These are phyloP conservation scores for Bipolaris oryzae DNA, from an alignment of 2,329 filamentous ascomycete species.

Conservation along the genomic window DNA sequence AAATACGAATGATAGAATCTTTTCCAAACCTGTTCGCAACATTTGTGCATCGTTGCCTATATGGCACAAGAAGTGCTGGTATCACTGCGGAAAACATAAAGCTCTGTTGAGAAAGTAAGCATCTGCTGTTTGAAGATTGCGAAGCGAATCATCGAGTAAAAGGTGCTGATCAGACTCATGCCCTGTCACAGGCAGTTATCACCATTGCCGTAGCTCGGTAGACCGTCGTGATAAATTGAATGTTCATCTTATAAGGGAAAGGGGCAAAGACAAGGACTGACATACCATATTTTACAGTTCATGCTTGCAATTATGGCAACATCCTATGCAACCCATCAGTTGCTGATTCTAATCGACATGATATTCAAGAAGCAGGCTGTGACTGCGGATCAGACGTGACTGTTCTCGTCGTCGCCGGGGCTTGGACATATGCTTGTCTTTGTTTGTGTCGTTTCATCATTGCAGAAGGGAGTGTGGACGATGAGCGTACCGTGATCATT, in stretches of 20 bases:
- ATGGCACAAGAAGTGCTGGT: not conserved
- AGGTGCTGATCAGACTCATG: conserved; percentile 49
- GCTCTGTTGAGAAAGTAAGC: conserved; percentile 14
- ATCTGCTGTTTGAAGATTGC: not conserved
- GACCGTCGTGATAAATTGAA: conserved; percentile 76
- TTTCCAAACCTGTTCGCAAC: not conserved
- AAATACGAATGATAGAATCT: not conserved
- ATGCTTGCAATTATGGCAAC: not conserved
- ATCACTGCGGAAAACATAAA: not conserved
- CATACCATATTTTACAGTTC: conserved; percentile 1
- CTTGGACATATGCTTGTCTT: conserved; percentile 99
- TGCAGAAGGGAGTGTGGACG: conserved; percentile 9
- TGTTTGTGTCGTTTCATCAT: conserved; percentile 83
- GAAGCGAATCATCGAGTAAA: not conserved
- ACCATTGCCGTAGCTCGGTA: conserved; percentile 83
- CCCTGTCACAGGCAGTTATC: conserved; percentile 79
- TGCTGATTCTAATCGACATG: conserved; percentile 3
- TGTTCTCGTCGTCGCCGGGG: conserved; percentile 59
- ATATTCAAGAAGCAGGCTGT: conserved; percentile 6
- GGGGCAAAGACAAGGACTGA: not conserved
- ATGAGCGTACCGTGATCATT: conserved; percentile 25
- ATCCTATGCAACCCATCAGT: conserved; percentile 15
- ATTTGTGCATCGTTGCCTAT: not conserved
- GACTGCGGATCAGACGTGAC: conserved; percentile 44
- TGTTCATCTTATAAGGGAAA: conserved; percentile 49